Conservation (phyloP, 2,329 filamentous ascomycete genomes). For the Phialocephala sp. region DNA sequence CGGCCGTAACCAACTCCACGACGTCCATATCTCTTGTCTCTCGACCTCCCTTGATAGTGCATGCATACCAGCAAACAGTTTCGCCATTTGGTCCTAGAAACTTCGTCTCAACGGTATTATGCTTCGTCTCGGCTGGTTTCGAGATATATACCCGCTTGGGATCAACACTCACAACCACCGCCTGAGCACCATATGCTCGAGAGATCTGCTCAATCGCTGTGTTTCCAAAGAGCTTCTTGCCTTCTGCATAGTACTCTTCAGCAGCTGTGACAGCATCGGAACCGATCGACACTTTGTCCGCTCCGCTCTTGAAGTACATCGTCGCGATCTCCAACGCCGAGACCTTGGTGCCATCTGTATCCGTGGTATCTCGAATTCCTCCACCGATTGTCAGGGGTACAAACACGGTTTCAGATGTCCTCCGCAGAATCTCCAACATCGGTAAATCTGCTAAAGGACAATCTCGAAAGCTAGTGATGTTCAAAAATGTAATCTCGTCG, state of each 20-base stretch:
- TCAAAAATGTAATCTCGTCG: constrained; percentile 96
- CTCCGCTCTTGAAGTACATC: constrained; percentile 96
- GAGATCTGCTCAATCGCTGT: constrained; percentile 97
- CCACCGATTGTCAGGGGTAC: constrained; percentile 95
- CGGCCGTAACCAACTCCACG: constrained; percentile 82
- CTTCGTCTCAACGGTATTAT: constrained; percentile 73
- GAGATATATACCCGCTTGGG: constrained; percentile 88
- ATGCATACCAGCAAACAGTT: constrained; percentile 92
- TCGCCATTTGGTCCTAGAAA: constrained; percentile 78
- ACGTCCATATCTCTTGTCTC: constrained; percentile 96
- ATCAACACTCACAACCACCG: constrained; percentile 94
- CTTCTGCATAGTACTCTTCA: constrained; percentile 82
- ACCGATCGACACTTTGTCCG: constrained; percentile 97
- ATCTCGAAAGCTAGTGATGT: constrained; percentile 98
- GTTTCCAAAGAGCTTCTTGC: constrained; percentile 72
- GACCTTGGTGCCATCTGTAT: constrained; percentile 85
- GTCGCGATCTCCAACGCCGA: constrained; percentile 91
- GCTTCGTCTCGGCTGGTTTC: constrained; percentile 70
- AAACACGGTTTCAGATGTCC: constrained; percentile 89
- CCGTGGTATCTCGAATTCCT: constrained; percentile 90
- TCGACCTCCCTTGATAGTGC: constrained; percentile 93
- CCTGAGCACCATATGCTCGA: constrained; percentile 91
- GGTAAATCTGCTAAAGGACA: constrained; percentile 90
- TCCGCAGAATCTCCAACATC: constrained; percentile 92
- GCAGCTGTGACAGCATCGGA: constrained; percentile 93